A percentile compares a stretch with the other conserved stretches of the same genome.
Conservation (phyloP, 306 rosid species). For the Pueraria montana region DNA sequence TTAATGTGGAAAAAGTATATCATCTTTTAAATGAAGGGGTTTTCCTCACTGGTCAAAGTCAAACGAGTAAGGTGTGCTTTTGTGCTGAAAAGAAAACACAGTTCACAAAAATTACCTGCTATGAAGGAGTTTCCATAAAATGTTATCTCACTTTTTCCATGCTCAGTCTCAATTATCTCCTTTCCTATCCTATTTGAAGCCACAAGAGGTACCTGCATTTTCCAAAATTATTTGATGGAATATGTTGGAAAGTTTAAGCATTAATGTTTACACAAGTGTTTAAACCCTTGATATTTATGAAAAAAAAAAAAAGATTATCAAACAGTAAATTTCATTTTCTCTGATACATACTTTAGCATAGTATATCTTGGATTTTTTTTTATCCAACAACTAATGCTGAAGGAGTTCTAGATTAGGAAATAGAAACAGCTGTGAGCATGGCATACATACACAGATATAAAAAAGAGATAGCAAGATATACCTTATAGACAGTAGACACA, state of each 20-base stretch:
- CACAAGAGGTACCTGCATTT: slow-evolving; percentile 88
- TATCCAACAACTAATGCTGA: slow-evolving; percentile 22
- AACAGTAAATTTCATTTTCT: background rate
- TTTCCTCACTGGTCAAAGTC: background rate
- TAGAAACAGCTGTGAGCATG: slow-evolving; percentile 17
- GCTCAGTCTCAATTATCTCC: slow-evolving; percentile 87
- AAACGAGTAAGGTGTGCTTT: background rate
- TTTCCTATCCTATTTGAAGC: slow-evolving; percentile 94
- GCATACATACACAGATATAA: slow-evolving; percentile 9
- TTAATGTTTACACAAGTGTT: background rate
- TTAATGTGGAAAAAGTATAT: slow-evolving; percentile 17
- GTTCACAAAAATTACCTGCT: slow-evolving; percentile 69
- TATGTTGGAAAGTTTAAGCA: background rate
- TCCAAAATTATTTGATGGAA: slow-evolving; percentile 38
- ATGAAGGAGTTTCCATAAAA: slow-evolving; percentile 96
- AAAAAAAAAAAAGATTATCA: background rate
- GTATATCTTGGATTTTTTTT: background rate
- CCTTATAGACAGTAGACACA: background rate
- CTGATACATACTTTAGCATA: background rate
- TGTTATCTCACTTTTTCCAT: slow-evolving; percentile 81
- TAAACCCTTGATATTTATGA: background rate
- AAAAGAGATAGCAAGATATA: slow-evolving; percentile 2
- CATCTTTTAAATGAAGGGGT: slow-evolving; percentile 24
- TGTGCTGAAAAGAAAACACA: background rate
- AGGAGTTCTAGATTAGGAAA: slow-evolving; percentile 25